phyloP scores from a whole-genome alignment of 169 alveolate genomes.

The Plasmodium coatneyi region DNA sequence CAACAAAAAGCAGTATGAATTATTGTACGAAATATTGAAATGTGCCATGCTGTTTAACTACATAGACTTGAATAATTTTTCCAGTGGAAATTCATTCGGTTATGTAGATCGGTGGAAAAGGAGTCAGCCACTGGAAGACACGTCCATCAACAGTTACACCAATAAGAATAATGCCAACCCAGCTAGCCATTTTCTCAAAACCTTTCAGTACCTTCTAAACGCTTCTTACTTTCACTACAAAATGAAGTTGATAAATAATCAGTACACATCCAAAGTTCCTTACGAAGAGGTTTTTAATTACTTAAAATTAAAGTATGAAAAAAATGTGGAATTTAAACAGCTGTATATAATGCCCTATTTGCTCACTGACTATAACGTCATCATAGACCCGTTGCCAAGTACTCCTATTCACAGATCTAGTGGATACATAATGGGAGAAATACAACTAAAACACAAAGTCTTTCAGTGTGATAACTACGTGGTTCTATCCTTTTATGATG shows the following conservation, averaged over 20 bases:
- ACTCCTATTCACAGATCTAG: slow-evolving; percentile 71
- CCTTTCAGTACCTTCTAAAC: slow-evolving; percentile 42
- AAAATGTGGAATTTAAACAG: slow-evolving; percentile 62
- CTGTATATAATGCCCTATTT: slow-evolving; percentile 65
- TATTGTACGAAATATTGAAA: slow-evolving; percentile 65
- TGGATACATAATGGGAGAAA: slow-evolving; percentile 75
- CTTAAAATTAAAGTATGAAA: slow-evolving; percentile 63
- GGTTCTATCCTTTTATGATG: slow-evolving; percentile 68
- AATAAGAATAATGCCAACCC: neutral
- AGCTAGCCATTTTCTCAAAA: slow-evolving; percentile 37
- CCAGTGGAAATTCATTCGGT: neutral
- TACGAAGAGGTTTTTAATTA: slow-evolving; percentile 70
- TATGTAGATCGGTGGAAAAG: neutral
- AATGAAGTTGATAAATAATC: slow-evolving; percentile 61
- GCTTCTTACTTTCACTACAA: slow-evolving; percentile 67
- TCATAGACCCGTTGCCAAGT: slow-evolving; percentile 61
- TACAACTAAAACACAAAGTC: slow-evolving; percentile 68
- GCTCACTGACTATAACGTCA: slow-evolving; percentile 56
- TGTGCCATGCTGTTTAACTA: slow-evolving; percentile 47
- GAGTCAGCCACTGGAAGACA: neutral
- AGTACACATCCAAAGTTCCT: slow-evolving; percentile 51
- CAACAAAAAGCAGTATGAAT: slow-evolving; percentile 65
- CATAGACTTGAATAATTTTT: slow-evolving; percentile 64
- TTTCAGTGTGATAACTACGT: slow-evolving; percentile 61
- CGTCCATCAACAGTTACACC: neutral